Evolutionary conservation across 305 asterid species (phyloP).

Genomic region (Solanum hybrid): DNA sequence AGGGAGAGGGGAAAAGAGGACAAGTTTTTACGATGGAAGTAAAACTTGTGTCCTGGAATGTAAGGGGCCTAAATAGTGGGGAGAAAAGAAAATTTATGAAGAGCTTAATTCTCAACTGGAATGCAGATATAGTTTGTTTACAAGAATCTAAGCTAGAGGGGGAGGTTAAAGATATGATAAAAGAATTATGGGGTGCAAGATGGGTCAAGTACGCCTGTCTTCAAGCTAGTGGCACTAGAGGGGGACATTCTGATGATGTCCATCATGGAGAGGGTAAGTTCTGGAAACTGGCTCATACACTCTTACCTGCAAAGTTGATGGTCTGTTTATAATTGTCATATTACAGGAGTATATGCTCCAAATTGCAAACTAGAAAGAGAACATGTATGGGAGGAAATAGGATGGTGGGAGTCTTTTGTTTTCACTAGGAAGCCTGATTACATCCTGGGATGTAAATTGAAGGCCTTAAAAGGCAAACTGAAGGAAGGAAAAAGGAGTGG

Average conservation of each 20-base stretch:
- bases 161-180: background rate
- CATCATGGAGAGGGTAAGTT: background rate
- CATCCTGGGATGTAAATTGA: background rate
- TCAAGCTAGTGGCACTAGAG: background rate
- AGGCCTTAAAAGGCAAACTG: background rate
- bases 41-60: background rate
- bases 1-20: background rate
- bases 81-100: background rate
- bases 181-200: background rate
- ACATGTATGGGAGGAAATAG: background rate
- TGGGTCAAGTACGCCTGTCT: background rate
- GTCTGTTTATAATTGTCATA: background rate
- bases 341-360: background rate
- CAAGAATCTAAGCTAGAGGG: background rate
- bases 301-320: background rate
- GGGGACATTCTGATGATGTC: background rate
- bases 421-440: background rate
- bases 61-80: background rate
- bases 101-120: background rate
- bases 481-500: background rate
- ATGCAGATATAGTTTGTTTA: background rate
- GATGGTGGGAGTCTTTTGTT: background rate
- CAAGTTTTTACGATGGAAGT: background rate
- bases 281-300: background rate
- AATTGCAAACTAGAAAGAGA: background rate